These are phyloP conservation scores for Alisma plantagoaquatica DNA, from an alignment of 106 monocot genomes.

Conservation along the genomic window DNA sequence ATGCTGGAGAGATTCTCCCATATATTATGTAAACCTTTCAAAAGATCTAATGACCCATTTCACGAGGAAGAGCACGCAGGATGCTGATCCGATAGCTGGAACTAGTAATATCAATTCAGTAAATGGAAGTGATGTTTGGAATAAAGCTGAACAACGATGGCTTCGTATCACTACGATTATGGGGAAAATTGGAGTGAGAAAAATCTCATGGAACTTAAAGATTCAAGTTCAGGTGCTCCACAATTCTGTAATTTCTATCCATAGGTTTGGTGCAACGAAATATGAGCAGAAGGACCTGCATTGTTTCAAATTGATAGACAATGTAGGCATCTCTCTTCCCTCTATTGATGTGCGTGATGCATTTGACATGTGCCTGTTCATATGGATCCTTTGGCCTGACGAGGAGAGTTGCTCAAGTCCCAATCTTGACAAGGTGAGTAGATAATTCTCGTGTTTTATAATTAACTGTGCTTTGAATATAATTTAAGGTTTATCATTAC, in stretches of 20 bases:
- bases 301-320: slow-evolving; percentile 35
- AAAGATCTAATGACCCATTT: slow-evolving; percentile 41
- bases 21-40: slow-evolving; percentile 75
- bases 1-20: slow-evolving; percentile 86
- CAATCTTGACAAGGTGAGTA: slow-evolving; percentile 77
- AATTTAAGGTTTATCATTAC: background rate
- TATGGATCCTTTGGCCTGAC: slow-evolving; percentile 98
- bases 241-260: slow-evolving; percentile 51
- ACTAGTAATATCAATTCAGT: no score
- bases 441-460: background rate
- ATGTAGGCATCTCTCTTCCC: slow-evolving; percentile 45
- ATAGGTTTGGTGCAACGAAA: slow-evolving; percentile 35
- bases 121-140: slow-evolving; percentile 32
- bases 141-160: slow-evolving; percentile 52
- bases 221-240: slow-evolving; percentile 74
- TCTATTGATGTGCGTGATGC: slow-evolving; percentile 43
- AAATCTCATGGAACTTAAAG: slow-evolving; percentile 89
- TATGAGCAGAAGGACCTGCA: slow-evolving; percentile 18
- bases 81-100: no score
- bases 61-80: no score
- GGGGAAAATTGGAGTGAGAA: slow-evolving; percentile 40
- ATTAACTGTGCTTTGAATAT: background rate
- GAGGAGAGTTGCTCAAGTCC: slow-evolving; percentile 80
- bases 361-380: slow-evolving; percentile 50
- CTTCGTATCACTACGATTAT: slow-evolving; percentile 58